Evolutionary conservation across 2,329 filamentous ascomycete genomes (phyloP).

Genomic region (Colletotrichum destructivum): DNA sequence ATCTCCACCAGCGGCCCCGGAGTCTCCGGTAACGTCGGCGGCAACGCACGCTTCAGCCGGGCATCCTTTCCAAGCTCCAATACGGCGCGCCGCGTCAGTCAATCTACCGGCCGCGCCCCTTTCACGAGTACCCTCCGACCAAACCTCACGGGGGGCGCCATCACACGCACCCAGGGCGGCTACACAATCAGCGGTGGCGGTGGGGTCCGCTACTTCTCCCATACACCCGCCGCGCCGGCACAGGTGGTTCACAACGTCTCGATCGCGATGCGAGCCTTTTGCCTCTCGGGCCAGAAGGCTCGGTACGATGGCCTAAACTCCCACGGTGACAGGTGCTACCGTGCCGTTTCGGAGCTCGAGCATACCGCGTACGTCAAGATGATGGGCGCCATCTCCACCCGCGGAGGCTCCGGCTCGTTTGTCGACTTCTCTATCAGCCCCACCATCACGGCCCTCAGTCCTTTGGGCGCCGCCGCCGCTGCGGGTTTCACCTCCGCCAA

Average conservation of each 20-base stretch:
- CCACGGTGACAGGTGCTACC: slow-evolving; percentile 84
- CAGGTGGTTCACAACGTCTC: slow-evolving; percentile 98
- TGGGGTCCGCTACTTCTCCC: slow-evolving; percentile 90
- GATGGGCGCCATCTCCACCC: slow-evolving; percentile 64
- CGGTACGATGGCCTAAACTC: slow-evolving; percentile 85
- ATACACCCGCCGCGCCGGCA: slow-evolving; percentile 86
- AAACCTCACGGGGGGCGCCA: slow-evolving; percentile 89
- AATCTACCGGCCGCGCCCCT: slow-evolving; percentile 82
- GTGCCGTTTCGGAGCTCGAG: slow-evolving; percentile 81
- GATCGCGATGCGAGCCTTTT: slow-evolving; percentile 90
- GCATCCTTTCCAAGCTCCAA: slow-evolving; percentile 65
- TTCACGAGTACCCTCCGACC: slow-evolving; percentile 92
- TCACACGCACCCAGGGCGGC: slow-evolving; percentile 90
- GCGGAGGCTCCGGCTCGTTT: slow-evolving; percentile 79
- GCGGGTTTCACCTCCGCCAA: slow-evolving; percentile 62
- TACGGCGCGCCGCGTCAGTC: slow-evolving; percentile 67
- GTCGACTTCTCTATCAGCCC: slow-evolving; percentile 92
- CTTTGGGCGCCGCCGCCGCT: slow-evolving; percentile 72
- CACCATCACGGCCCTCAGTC: slow-evolving; percentile 89
- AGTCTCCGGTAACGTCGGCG: slow-evolving; percentile 46
- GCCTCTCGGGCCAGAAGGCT: slow-evolving; percentile 90
- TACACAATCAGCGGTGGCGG: slow-evolving; percentile 82
- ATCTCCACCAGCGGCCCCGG: slow-evolving; percentile 54
- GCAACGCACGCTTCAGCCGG: slow-evolving; percentile 60
- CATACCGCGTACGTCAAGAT: slow-evolving; percentile 81